A percentile compares a stretch with the other conserved stretches of the same genome.
Evolutionary conservation across 1,139 yeast species (phyloP).

Genomic region (Diutina siamensis): DNA sequence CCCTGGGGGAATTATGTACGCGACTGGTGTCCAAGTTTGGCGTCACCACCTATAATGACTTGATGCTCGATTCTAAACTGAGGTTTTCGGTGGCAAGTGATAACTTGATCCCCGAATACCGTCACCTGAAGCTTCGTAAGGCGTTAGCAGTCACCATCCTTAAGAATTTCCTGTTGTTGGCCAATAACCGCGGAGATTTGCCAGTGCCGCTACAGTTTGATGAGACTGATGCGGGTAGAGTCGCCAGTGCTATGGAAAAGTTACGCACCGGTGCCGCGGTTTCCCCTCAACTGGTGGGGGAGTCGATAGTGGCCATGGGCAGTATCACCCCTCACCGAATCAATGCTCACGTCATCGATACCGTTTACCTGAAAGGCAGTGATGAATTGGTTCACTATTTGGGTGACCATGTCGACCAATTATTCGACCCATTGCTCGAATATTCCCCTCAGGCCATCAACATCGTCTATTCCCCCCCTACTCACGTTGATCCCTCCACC

Average conservation of each 20-base stretch:
- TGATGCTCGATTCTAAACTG: slow-evolving; percentile 51
- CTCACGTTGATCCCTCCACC: slow-evolving; percentile 9
- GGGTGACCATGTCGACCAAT: slow-evolving; percentile 78
- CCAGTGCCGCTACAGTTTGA: slow-evolving; percentile 31
- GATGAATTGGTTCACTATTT: slow-evolving; percentile 62
- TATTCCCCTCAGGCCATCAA: slow-evolving; percentile 86
- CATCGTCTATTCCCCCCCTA: slow-evolving; percentile 47
- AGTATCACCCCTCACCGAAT: slow-evolving; percentile 44
- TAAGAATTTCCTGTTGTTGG: slow-evolving; percentile 52
- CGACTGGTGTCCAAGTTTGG: slow-evolving; percentile 64
- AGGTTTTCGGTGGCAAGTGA: slow-evolving; percentile 72
- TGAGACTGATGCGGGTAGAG: slow-evolving; percentile 69
- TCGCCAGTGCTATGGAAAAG: slow-evolving; percentile 51
- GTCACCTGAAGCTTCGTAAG: slow-evolving; percentile 50
- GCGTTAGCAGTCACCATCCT: slow-evolving; percentile 68
- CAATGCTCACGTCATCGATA: slow-evolving; percentile 54
- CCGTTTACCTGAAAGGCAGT: slow-evolving; percentile 58
- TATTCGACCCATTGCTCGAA: slow-evolving; percentile 82
- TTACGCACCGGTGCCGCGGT: slow-evolving; percentile 24
- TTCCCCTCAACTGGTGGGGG: slow-evolving; percentile 49
- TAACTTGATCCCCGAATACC: slow-evolving; percentile 42
- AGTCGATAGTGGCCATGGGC: slow-evolving; percentile 40
- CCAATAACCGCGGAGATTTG: slow-evolving; percentile 17
- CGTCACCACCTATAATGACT: slow-evolving; percentile 43
- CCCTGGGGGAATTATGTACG: slow-evolving; percentile 40